Evolutionary conservation across 2,329 filamentous ascomycete genomes (phyloP), one percentile per base, ranked within the genome.

Genomic region (Scedosporium dehoogii): DNA sequence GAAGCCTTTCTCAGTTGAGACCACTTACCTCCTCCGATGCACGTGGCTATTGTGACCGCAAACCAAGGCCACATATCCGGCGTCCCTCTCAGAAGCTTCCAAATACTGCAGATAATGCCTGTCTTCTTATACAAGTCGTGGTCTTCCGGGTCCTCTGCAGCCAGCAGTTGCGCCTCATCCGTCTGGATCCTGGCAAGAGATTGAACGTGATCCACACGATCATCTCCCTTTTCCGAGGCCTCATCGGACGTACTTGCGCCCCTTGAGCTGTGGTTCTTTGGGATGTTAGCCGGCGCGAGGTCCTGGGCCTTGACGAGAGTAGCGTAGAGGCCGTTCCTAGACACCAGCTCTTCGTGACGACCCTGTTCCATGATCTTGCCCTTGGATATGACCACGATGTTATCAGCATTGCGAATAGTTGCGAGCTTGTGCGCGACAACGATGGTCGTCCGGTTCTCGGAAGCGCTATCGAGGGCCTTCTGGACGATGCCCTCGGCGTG

Each of bases 301-400:
- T 77, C 73, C 62, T 79, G 76, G 1, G 75, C 69, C 21, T 69
- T 67, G 3, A 86, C 82, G 3, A 86, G 73, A 4, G 74, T 72
- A 7, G 74, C 75, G 65, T 87, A 87, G 10, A 81, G 71, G 0
- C 83, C 73, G 0, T 68, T 72, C 10, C 71, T 69, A 1, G 72
- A 68, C 10, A 89, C 72, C 0, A 89, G 75, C 59, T 83, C 75
- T 4, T 82, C 75, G 62, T 89, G 87, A 0, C 79, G 84, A 0
- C 86, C 86, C 66, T 84, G 76, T 69, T 89, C 87, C 2, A 86
- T 71, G 2, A 83, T 78, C 56, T 76, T 70, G 1, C 87, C 86
- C 65, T 83, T 76, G 7, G 81, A 75, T 68, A 89, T 76, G n/a
- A 90, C 85, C 12, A 89, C 74, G 62, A 89, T 89, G 58, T 85